phyloP scores from a whole-genome alignment of 805 yeast genomes.

The Saturnispora halmiae region DNA sequence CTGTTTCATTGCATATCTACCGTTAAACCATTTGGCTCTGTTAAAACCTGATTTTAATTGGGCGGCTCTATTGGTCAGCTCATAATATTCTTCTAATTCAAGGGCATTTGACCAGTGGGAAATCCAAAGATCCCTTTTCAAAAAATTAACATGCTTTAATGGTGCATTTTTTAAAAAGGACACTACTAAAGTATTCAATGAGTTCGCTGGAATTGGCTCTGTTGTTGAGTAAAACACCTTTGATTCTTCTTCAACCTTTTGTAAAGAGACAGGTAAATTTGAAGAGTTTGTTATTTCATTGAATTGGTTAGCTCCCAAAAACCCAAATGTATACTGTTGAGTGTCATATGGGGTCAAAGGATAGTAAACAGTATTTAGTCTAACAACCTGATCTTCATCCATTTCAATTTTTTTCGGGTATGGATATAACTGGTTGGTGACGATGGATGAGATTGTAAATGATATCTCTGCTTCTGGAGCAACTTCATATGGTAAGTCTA shows the following conservation, averaged over 20 bases:
- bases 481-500: slow-evolving; percentile 55
- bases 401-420: slow-evolving; percentile 55
- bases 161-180: slow-evolving; percentile 61
- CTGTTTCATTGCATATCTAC: slow-evolving; percentile 40
- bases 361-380: slow-evolving; percentile 41
- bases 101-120: slow-evolving; percentile 73
- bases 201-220: slow-evolving; percentile 35
- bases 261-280: slow-evolving; percentile 10
- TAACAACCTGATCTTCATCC: slow-evolving; percentile 51
- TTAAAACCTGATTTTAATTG: slow-evolving; percentile 62
- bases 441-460: slow-evolving; percentile 41
- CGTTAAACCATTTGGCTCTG: slow-evolving; percentile 66
- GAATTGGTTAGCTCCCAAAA: slow-evolving; percentile 30
- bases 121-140: slow-evolving; percentile 76
- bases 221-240: slow-evolving; percentile 15
- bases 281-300: slow-evolving; percentile 1
- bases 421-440: slow-evolving; percentile 44
- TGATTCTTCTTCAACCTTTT: slow-evolving; percentile 23
- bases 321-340: slow-evolving; percentile 32
- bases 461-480: slow-evolving; percentile 49
- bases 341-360: slow-evolving; percentile 60
- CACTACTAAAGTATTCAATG: slow-evolving; percentile 42
- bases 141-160: slow-evolving; percentile 45
- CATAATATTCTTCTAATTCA: slow-evolving; percentile 79
- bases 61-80: slow-evolving; percentile 70